Base-by-base conservation (phyloP, 148 eudicot genomes). In the Oxyria digyna region DNA sequence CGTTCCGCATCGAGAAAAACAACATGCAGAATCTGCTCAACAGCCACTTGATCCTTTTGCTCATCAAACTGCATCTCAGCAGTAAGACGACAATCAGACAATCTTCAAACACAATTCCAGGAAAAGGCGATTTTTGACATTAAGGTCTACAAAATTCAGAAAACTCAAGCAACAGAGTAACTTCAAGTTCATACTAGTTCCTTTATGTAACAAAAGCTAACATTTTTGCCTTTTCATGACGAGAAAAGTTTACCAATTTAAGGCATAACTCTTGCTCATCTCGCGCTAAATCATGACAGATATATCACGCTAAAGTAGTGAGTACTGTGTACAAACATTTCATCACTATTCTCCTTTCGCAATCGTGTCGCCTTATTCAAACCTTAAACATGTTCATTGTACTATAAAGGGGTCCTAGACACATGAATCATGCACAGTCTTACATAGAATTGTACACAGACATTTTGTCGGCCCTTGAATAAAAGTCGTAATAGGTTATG, bases 1-100 rank as follows among this genome's bases (percentile, higher is more conserved):
- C 78, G 87, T 1, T 80, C 93, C 21, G 75, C 82, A 79, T 87
- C 86, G 73, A 83, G 76, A 77, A 87, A 87, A 12, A 87, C 83
- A 35, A 76, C 87, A n/a, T 85, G 85, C 66, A 87, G 46, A 49
- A 85, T 72, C 67, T 84, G 78, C 67, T 87, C 87, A 29, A 85
- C 79, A 72, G 76, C 76, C 26, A 87, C 85, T 55, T 85, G 82
- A 31, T 87, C 89, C 73, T 74, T 88, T 54, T 83, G 86, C 72
- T 85, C 89, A 42, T 85, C 87, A 76, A 88, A 88, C 87, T 83
- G 74, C 62, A 74, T 8, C 29, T 37, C 48, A 26, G 9, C 20
- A 63, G 33, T 42, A 26, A 46, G 7, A 43, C 14, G 32, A 27
- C 12, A n/a, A n/a, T n/a, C n/a, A n/a, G n/a, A n/a, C n/a, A n/a